Evolutionary conservation across 371 early-diverging fungal genomes (phyloP), one percentile per base, ranked within the genome.

Genomic region (Mucor piriformis): DNA sequence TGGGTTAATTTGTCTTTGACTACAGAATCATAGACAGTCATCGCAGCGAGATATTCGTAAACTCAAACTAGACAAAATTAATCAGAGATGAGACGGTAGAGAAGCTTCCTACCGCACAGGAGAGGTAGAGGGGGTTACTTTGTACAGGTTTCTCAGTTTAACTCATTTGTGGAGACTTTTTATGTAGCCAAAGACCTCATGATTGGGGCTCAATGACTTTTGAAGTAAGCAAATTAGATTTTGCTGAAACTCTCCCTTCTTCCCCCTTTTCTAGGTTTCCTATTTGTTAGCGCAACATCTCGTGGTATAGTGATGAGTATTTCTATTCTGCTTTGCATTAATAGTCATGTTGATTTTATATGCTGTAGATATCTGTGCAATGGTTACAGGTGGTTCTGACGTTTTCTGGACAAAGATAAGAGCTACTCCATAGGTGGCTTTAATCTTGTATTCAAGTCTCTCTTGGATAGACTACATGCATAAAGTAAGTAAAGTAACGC

Each of bases 361-460:
- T 10, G 38, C 18, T 11, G 54, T 57, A 21, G 66, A 61, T 34
- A 71, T 67, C 3, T 47, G 60, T n/a, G 64, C 71, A 34, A 50
- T 64, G 11, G 67, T 64, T 12, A 47, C 13, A 4, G 67, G 21
- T 1, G 37, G 42, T 0, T 43, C 18, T 8, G 71, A 67, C 35
- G 34, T 61, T 59, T 67, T 67, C n/a, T 67, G 71, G 44, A 67
- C 12, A 71, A 44, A 2, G 61, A 64, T 32, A 57, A 48, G 25
- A 68, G 68, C 20, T 10, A 61, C 23, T 43, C 67, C 61, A 13
- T 71, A 64, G 2, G 64, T 56, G 6, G 68, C 67, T 27, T 71
- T 67, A 27, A 71, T 4, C 27, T 67, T 71, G 55, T 67, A 71
- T 34, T 53, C 56, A n/a, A 71, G 57, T 43, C 50, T 64, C 16